Evolutionary conservation across 2,329 filamentous ascomycete species (phyloP), one percentile per base, ranked within the genome.

Genomic region (Phaeophleospora eucalypticola): DNA sequence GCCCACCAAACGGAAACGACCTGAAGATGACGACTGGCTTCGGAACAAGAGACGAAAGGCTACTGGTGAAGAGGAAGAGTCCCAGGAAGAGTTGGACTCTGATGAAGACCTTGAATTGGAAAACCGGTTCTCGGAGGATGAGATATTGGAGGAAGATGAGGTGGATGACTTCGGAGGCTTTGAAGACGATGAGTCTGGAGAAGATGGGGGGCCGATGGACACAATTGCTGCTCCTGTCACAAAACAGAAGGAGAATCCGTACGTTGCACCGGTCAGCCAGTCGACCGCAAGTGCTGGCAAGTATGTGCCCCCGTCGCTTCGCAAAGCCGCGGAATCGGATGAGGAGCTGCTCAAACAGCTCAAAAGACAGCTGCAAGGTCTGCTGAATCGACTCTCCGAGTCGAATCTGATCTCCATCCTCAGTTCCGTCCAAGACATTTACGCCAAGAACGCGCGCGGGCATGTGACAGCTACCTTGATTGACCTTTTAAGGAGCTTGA

Each of bases 311-410:
- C 93, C 91, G 2, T 95, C 90, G 1, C 71, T 93, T 43, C 81
- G 89, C 38, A 83, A 78, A 56, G 71, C 77, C 27, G 69, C 79
- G 2, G 75, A 78, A 1, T 80, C 81, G 0, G 83, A 87, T 53
- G 76, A 79, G 1, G 86, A 94, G 64, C 73, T 78, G 35, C 73
- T 86, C 39, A 74, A 75, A 10, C 82, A 86, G 33, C 72, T 98
- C 41, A 82, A 83, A 48, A 82, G 88, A 52, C 88, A 94, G 61
- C 76, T 88, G 0, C 89, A 97, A 65, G 91, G 93, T 62, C 77
- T 93, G 15, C 78, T 98, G 63, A 98, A 98, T 67, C 85, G 91
- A 63, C 76, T 98, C 24, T 96, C 93, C 0, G 91, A 97, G 63
- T 83, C 89, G 32, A 97, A 93, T 58, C 75, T 98, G 53, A 68